Percentiles rank a stretch among this genome's conserved stretches.
Evolutionary conservation across 108 stramenopile genomes (phyloP).

Genomic region (Stephanodiscus triporus): DNA sequence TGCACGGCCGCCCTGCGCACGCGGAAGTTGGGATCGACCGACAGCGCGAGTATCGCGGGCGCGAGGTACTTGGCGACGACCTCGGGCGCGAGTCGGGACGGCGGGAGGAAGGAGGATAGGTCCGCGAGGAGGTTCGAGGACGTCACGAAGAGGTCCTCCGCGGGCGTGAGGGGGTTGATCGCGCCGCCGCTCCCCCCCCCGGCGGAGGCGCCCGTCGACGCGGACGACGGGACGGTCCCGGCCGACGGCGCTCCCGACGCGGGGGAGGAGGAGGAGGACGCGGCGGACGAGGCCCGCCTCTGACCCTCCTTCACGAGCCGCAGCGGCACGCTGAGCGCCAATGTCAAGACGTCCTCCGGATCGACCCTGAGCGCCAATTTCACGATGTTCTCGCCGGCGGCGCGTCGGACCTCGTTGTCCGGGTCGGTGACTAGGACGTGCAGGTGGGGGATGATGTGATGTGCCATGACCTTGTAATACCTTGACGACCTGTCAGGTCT

Average conservation of each 20-base stretch:
- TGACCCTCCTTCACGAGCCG: constrained; percentile 56
- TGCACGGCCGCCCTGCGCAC: constrained; percentile 93
- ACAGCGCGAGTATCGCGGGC: constrained; percentile 85
- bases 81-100: constrained; percentile 46
- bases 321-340: constrained; percentile 76
- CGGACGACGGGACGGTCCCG: no score
- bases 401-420: constrained; percentile 85
- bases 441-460: constrained; percentile 62
- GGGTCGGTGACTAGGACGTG: constrained; percentile 63
- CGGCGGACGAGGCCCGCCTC: background rate
- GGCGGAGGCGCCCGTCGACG: constrained; percentile 4
- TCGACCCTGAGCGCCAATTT: constrained; percentile 70
- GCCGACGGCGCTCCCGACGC: background rate
- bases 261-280: background rate
- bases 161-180: constrained; percentile 47
- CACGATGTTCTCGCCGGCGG: constrained; percentile 75
- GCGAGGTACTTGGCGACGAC: constrained; percentile 62
- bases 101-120: constrained; percentile 62
- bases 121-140: constrained; percentile 90
- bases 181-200: background rate
- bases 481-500: constrained; percentile 45
- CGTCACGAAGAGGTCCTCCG: constrained; percentile 94
- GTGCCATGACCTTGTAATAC: constrained; percentile 68
- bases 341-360: constrained; percentile 56
- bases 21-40: constrained; percentile 93